Evolutionary conservation across 2,329 filamentous ascomycete genomes (phyloP).

Genomic region (Colletotrichum tropicicola): DNA sequence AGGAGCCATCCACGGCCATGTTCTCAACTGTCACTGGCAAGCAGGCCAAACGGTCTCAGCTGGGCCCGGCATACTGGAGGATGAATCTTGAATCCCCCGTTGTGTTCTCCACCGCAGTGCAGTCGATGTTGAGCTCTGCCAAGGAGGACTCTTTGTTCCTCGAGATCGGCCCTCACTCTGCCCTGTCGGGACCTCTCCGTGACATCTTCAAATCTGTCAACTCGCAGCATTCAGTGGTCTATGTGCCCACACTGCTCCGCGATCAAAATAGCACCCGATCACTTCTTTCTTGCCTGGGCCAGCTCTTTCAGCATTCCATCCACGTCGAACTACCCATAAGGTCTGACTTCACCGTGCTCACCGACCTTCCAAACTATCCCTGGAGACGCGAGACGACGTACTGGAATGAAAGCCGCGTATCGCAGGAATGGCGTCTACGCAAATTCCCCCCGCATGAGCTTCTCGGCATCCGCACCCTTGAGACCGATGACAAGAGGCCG

Average conservation of each 20-base stretch:
- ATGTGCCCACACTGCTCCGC: conserved; percentile 33
- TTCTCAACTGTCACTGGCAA: conserved; percentile 38
- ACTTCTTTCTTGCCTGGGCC: conserved; percentile 28
- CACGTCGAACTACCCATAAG: not conserved
- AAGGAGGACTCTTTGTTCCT: conserved; percentile 25
- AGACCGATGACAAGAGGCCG: not conserved
- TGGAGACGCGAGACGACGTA: conserved; percentile 28
- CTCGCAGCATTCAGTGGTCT: conserved; percentile 19
- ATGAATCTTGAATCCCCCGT: conserved; percentile 1
- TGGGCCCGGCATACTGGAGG: not conserved
- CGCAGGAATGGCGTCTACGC: conserved; percentile 13
- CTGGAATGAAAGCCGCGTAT: conserved; percentile 16
- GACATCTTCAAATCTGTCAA: conserved; percentile 31
- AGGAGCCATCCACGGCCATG: not conserved
- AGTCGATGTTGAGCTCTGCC: conserved; percentile 37
- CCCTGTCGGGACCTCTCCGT: conserved; percentile 36
- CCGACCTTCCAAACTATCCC: conserved; percentile 29
- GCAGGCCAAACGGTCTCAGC: conserved; percentile 12
- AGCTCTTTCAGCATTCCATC: conserved; percentile 25
- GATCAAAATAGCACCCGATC: conserved; percentile 17
- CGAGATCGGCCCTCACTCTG: conserved; percentile 39
- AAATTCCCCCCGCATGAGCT: conserved; percentile 25
- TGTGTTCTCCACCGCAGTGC: not conserved
- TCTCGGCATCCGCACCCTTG: conserved; percentile 29
- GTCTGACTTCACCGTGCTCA: not conserved